Evolutionary conservation across 352 stramenopile species (phyloP), one percentile per base, ranked within the genome.

Genomic region (Aphanomyces euteiches): DNA sequence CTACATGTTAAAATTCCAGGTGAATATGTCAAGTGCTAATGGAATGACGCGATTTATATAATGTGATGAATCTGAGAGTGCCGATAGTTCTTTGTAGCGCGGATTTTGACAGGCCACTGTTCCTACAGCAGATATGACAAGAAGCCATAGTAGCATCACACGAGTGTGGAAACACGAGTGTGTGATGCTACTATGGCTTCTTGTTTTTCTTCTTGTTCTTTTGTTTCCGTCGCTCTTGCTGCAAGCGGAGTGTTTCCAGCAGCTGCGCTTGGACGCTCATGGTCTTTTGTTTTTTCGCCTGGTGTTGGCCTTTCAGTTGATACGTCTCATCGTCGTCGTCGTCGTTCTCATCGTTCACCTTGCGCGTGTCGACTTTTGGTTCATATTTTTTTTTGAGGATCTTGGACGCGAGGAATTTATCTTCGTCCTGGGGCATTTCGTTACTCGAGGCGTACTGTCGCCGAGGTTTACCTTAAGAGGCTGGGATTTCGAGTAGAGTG

Each of bases 181-280:
- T 21, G n/a, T 10, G 54, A 19, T 61, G 15, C 7, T 61, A 21
- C n/a, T n/a, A 45, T 61, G 43, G 17, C 43, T 65, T 69, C 6
- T 70, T 61, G 2, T 70, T 63, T 50, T 70, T 70, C 64, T 70
- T 70, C 21, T 61, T 61, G 47, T 70, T 70, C 40, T 70, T 70
- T 37, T 45, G 54, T 8, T 56, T 47, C 38, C 64, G 45, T 50
- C 53, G 36, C 54, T 70, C 64, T 63, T 70, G 64, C 39, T 70
- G 64, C 21, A 59, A 36, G 38, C 64, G 48, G 34, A 70, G 38
- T 8, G 54, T 53, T 58, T 67, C 41, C 38, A 67, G 28, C 5
- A 67, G 41, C 41, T 67, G 39, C n/a, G 54, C 59, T 37, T 67
- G 59, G 39, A 50, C 38, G n/a, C 59, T 67, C 38, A 67, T 8